phyloP scores from a whole-genome alignment of 345 rosid species.

The Psidium guajava region DNA sequence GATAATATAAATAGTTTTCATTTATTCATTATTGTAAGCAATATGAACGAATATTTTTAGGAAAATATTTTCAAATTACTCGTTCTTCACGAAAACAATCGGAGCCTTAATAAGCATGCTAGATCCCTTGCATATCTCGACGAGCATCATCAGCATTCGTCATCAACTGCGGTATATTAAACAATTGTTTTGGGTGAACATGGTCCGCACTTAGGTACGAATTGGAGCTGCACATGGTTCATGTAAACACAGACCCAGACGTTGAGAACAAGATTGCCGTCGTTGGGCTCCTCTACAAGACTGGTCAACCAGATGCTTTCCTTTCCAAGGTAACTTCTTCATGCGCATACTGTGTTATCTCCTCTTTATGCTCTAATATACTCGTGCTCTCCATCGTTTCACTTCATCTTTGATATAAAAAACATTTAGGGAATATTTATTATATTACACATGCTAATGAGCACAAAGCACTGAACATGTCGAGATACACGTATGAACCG shows the following conservation, averaged over 20 bases:
- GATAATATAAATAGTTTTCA: no score
- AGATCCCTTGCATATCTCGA: not conserved
- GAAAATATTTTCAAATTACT: no score
- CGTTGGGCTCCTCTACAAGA: constrained; percentile 32
- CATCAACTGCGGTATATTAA: not conserved
- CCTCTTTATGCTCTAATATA: not conserved
- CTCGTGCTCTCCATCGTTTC: not conserved
- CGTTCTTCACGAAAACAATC: no score
- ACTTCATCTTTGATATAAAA: not conserved
- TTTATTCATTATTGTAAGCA: no score
- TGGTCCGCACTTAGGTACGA: constrained; percentile 26
- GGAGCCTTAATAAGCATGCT: not conserved
- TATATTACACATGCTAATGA: not conserved
- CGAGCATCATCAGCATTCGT: not conserved
- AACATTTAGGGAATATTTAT: not conserved
- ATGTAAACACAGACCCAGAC: constrained; percentile 29
- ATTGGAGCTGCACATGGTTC: constrained; percentile 80
- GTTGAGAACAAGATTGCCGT: constrained; percentile 30
- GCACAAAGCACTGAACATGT: not conserved
- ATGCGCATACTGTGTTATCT: not conserved
- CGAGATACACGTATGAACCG: no score
- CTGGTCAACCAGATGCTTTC: constrained; percentile 40
- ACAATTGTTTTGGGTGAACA: not conserved
- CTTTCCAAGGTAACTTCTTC: constrained; percentile 34
- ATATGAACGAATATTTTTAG: no score